Base-by-base conservation (phyloP, 139 green algal genomes). In the Chlorella sp. region DNA sequence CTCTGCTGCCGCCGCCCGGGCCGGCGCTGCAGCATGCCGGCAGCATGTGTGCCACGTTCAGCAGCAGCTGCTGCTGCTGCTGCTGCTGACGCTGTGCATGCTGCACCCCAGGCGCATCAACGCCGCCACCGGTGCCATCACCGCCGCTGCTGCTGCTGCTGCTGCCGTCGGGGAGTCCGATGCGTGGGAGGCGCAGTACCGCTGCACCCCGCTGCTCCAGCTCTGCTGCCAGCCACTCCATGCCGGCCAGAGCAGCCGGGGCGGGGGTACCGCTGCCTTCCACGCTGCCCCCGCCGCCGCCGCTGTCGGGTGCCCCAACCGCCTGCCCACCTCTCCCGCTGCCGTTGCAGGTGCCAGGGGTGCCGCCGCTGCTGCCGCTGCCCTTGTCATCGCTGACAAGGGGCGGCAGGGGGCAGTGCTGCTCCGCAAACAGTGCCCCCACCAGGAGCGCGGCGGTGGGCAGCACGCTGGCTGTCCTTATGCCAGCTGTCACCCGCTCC, bases 401-500 rank as follows among this genome's bases (percentile, higher is more conserved):
- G 32, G 32, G 32, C 71, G 48, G 48, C 48, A 57, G 48, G 21
- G 71, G 5, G 71, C 71, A 39, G 71, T 36, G 34, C 57, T 68
- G 48, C 79, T 21, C 42, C 12, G 66, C 84, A 81, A 83, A 89
- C 30, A 89, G 85, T 2, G 85, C 57, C 4, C 57, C 89, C 22
- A 86, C 75, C 64, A 92, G 64, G 39, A 92, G 85, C 34, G 78
- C 89, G 12, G 85, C 84, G 1, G 91, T 88, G 22, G 92, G 88
- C 34, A 94, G 53, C 42, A 91, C 75, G 64, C 78, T 91, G 83
- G 48, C 61, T 39, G 40, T 32, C 0, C 83, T 73, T 28, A 94
- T 86, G 37, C 81, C 68, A 16, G 71, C 77, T 22, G 88, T 86
- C 40, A 94, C 71, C 22, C 42, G 75, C 42, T 89, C 88, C 0